A percentile compares a stretch with the other conserved stretches of the same genome.
These are phyloP conservation scores for Cicer cuneatum DNA, from an alignment of 306 rosid species.

Conservation along the genomic window DNA sequence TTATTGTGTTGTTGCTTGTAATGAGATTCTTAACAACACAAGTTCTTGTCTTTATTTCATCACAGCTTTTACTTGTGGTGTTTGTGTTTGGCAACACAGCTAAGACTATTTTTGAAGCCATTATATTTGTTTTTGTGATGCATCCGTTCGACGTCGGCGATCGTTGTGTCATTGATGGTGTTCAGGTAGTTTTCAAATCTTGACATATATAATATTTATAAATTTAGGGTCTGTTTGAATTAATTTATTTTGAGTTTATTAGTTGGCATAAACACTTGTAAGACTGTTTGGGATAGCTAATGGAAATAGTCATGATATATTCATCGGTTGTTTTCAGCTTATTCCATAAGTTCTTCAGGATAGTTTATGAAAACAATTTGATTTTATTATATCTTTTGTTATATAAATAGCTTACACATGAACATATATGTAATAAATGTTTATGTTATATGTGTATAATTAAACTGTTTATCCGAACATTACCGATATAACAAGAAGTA, in stretches of 20 bases:
- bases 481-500: background rate
- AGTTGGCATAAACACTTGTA: background rate
- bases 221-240: background rate
- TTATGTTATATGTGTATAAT: too few relatives aligned
- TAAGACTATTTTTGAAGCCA: slow-evolving; percentile 82
- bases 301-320: background rate
- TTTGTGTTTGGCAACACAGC: slow-evolving; percentile 82
- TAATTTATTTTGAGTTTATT: background rate
- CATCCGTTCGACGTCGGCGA: slow-evolving; percentile 93
- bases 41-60: slow-evolving; percentile 71
- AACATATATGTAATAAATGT: too few relatives aligned
- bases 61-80: slow-evolving; percentile 74
- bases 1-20: slow-evolving; percentile 68
- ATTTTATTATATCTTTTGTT: too few relatives aligned
- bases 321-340: background rate
- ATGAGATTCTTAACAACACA: slow-evolving; percentile 84
- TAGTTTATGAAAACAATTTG: background rate
- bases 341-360: background rate
- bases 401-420: too few relatives aligned
- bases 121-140: slow-evolving; percentile 87
- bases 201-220: background rate
- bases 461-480: too few relatives aligned
- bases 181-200: slow-evolving; percentile 66
- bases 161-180: slow-evolving; percentile 86
- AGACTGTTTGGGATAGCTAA: background rate